Conservation (phyloP, 2,329 filamentous ascomycete genomes). For the Rhinocladiella similis region DNA sequence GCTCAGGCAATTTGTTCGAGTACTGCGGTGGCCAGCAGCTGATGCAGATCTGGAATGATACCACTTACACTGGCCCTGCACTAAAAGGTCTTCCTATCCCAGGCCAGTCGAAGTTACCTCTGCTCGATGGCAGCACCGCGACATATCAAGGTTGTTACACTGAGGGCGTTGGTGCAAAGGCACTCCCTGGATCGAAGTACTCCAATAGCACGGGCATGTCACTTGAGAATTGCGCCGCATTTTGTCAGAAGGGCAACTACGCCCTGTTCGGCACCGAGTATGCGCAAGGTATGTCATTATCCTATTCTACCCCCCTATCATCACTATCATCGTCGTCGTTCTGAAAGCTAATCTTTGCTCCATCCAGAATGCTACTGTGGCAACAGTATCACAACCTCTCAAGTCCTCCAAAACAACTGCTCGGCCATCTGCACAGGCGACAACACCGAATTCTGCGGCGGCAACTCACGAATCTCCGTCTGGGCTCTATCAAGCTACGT, state of each 20-base stretch:
- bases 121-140: conserved; percentile 14
- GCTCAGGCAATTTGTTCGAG: conserved; percentile 20
- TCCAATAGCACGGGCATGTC: conserved; percentile 54
- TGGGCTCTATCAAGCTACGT: conserved; percentile 26
- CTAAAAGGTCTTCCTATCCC: conserved; percentile 17
- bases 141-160: conserved; percentile 44
- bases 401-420: conserved; percentile 17
- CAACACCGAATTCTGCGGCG: conserved; percentile 32
- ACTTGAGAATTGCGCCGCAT: conserved; percentile 33
- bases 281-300: conserved; percentile 25
- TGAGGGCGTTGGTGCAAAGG: conserved; percentile 35
- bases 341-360: not conserved
- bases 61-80: conserved; percentile 14
- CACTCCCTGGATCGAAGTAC: conserved; percentile 34
- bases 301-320: conserved; percentile 16
- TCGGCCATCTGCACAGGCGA: conserved; percentile 30
- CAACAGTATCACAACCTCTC: conserved; percentile 28
- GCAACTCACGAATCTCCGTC: conserved; percentile 28
- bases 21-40: conserved; percentile 22
- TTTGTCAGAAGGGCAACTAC: conserved; percentile 29
- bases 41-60: conserved; percentile 25
- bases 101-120: conserved; percentile 9
- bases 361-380: conserved; percentile 41
- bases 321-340: not conserved
- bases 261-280: conserved; percentile 43